These are phyloP conservation scores for Phytophthora pistaciae DNA, from an alignment of 352 stramenopile genomes.

Conservation along the genomic window DNA sequence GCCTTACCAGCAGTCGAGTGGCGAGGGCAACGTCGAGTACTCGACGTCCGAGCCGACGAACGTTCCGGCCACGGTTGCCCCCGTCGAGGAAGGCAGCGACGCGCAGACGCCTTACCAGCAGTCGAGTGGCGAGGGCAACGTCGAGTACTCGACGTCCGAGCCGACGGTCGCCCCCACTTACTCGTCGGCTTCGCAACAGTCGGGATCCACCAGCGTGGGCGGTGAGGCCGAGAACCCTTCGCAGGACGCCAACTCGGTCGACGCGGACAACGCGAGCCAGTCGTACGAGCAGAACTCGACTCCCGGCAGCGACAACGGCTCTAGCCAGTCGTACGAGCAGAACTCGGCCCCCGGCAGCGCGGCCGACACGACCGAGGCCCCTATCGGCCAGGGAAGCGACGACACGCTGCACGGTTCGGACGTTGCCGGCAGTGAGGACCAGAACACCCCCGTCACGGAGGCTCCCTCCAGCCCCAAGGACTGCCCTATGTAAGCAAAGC, in stretches of 20 bases:
- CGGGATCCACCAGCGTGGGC: slow-evolving; percentile 7
- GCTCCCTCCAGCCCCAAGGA: slow-evolving; percentile 16
- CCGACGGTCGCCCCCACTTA: slow-evolving; percentile 8
- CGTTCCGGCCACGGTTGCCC: slow-evolving; percentile 14
- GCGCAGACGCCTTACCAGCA: neutral
- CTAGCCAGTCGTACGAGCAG: slow-evolving; percentile 1
- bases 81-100: neutral
- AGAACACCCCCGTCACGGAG: slow-evolving; percentile 1
- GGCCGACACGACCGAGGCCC: neutral
- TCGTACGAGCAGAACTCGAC: neutral
- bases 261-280: neutral
- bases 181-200: slow-evolving; percentile 13
- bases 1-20: neutral
- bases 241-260: slow-evolving; percentile 8
- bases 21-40: neutral
- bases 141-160: neutral
- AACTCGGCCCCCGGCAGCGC: neutral
- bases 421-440: neutral
- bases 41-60: neutral
- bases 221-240: slow-evolving; percentile 2
- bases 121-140: neutral
- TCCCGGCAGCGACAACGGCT: neutral
- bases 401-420: neutral
- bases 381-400: neutral
- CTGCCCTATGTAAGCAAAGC: slow-evolving; percentile 32